Percentiles rank a stretch among this genome's conserved stretches.
Evolutionary conservation across 2,329 filamentous ascomycete species (phyloP).

Genomic region (Verticillium klebahnii): DNA sequence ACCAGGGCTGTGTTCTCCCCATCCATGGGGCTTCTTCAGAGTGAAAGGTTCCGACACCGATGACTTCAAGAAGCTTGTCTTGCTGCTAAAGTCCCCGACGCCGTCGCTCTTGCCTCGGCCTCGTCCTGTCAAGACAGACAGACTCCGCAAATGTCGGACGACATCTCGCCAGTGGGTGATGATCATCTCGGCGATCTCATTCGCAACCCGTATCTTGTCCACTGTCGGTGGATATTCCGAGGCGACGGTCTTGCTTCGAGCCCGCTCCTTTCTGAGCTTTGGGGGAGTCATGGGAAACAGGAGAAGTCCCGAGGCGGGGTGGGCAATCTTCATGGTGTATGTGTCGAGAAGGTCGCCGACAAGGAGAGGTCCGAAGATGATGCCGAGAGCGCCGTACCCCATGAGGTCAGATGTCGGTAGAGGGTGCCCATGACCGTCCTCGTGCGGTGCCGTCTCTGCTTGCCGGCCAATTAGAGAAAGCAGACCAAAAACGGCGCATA

Average conservation of each 20-base stretch:
- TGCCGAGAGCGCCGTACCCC: conserved; percentile 59
- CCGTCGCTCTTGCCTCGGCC: conserved; percentile 10
- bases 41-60: conserved; percentile 37
- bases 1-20: conserved; percentile 18
- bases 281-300: conserved; percentile 39
- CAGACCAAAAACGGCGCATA: conserved; percentile 63
- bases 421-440: conserved; percentile 46
- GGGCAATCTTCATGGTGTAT: conserved; percentile 38
- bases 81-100: conserved; percentile 3
- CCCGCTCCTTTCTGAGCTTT: conserved; percentile 34
- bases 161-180: conserved; percentile 62
- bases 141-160: conserved; percentile 52
- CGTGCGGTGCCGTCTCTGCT: conserved; percentile 48
- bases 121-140: conserved; percentile 28
- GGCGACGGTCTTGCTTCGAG: conserved; percentile 23
- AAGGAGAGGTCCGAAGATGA: conserved; percentile 61
- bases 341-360: conserved; percentile 51
- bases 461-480: conserved; percentile 55
- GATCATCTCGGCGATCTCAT: conserved; percentile 59
- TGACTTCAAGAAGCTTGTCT: conserved; percentile 23
- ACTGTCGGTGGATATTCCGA: conserved; percentile 10
- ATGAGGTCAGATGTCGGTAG: conserved; percentile 55
- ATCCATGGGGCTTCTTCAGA: conserved; percentile 31
- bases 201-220: conserved; percentile 55
- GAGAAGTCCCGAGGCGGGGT: conserved; percentile 34